A percentile compares a stretch with the other conserved stretches of the same genome.
phyloP scores from a whole-genome alignment of 2,329 filamentous ascomycete species.

The Diaporthe ilicicola region DNA sequence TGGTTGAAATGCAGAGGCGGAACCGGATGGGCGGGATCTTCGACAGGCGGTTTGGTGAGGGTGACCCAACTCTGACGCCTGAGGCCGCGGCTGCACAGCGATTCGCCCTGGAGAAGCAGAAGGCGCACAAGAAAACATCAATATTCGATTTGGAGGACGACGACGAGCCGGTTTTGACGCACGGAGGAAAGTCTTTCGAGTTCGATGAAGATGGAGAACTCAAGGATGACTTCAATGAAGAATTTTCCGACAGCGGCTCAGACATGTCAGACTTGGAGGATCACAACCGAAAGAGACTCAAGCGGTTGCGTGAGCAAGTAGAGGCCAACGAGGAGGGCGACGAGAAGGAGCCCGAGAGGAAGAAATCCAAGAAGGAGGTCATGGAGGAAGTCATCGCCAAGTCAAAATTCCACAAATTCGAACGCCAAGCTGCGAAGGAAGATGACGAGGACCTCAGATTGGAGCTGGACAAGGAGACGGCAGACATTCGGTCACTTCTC shows the following conservation, averaged over 20 bases:
- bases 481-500: constrained; percentile 78
- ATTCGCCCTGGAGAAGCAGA: constrained; percentile 88
- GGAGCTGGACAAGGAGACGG: constrained; percentile 84
- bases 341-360: constrained; percentile 75
- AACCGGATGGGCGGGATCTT: constrained; percentile 93
- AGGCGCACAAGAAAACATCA: constrained; percentile 76
- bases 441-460: constrained; percentile 89
- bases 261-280: constrained; percentile 54
- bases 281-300: constrained; percentile 62
- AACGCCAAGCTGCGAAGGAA: constrained; percentile 90
- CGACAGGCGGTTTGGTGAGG: constrained; percentile 94
- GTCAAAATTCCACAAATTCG: constrained; percentile 94
- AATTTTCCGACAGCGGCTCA: constrained; percentile 66
- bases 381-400: constrained; percentile 99
- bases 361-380: constrained; percentile 95
- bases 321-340: constrained; percentile 55
- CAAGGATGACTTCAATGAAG: constrained; percentile 82
- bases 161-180: constrained; percentile 76
- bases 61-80: constrained; percentile 90
- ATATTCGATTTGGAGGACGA: constrained; percentile 93
- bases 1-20: constrained; percentile 88
- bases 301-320: constrained; percentile 61
- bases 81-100: constrained; percentile 92
- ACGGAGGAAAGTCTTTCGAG: constrained; percentile 78
- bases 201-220: constrained; percentile 65